Conservation (phyloP, 257 asterid genomes). For the Solanum gandarillasii region DNA sequence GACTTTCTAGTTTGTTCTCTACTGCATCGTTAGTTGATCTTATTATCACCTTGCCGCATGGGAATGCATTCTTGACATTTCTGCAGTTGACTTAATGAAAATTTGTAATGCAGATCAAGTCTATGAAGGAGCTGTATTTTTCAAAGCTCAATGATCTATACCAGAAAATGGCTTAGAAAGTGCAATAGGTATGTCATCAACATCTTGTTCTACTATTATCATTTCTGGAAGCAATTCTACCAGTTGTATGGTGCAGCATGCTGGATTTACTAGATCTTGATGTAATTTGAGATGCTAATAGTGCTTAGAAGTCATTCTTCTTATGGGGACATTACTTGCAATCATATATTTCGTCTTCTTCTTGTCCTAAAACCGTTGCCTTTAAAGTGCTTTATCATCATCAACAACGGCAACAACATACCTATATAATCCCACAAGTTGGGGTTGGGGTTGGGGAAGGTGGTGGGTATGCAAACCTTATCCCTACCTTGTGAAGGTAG, state of each 20-base stretch:
- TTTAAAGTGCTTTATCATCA: background rate
- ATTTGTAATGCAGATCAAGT: constrained; percentile 55
- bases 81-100: background rate
- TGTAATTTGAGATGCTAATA: background rate
- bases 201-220: background rate
- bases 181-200: constrained; percentile 53
- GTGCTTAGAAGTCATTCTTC: background rate
- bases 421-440: background rate
- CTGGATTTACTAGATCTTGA: background rate
- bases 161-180: constrained; percentile 52
- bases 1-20: background rate
- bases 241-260: background rate
- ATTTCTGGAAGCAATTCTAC: background rate
- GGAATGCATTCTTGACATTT: background rate
- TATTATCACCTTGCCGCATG: background rate
- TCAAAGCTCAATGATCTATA: constrained; percentile 62
- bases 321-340: background rate
- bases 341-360: background rate
- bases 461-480: background rate
- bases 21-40: background rate
- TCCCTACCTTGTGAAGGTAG: background rate
- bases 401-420: background rate
- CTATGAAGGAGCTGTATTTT: constrained; percentile 63
- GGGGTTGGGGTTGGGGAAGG: background rate
- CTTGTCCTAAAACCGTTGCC: background rate